Percentiles rank a stretch among this genome's conserved stretches.
phyloP scores from a whole-genome alignment of 768 basidiomycete genomes.

The Heimioporus sp. region DNA sequence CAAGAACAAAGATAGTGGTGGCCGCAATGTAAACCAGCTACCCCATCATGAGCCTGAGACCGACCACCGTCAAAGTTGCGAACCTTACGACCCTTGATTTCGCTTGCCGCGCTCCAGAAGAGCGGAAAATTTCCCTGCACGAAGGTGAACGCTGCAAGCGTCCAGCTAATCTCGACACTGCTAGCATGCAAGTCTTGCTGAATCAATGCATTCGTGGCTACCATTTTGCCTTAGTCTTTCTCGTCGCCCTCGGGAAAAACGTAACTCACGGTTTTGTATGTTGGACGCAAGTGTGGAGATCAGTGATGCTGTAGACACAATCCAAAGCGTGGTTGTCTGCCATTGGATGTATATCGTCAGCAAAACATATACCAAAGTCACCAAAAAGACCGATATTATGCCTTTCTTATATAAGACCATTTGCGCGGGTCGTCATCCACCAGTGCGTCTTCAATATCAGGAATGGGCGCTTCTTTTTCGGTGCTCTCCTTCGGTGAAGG shows the following conservation, averaged over 20 bases:
- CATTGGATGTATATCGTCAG: background rate
- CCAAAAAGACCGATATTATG: constrained; percentile 17
- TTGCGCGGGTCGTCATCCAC: constrained; percentile 61
- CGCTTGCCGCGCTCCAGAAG: constrained; percentile 67
- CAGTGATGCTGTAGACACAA: constrained; percentile 25
- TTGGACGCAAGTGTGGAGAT: constrained; percentile 23
- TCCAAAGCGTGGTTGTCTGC: constrained; percentile 27
- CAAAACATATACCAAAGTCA: background rate
- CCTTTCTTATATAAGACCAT: constrained; percentile 60
- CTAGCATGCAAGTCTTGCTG: constrained; percentile 58
- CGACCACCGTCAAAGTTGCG: constrained; percentile 7
- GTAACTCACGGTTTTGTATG: constrained; percentile 30
- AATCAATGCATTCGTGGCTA: constrained; percentile 65
- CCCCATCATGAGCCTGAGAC: constrained; percentile 1
- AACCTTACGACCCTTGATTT: constrained; percentile 75
- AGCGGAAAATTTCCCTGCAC: constrained; percentile 68
- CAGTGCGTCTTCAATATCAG: constrained; percentile 35
- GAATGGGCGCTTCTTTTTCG: constrained; percentile 2
- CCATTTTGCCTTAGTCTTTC: background rate
- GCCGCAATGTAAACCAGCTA: constrained; percentile 56
- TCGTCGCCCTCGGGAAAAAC: background rate
- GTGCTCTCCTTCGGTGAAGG: background rate
- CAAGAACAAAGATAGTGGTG: constrained; percentile 51
- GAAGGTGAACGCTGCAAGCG: constrained; percentile 69
- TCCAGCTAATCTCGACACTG: constrained; percentile 59